Conservation (phyloP, 2,329 filamentous ascomycete species). For the Herpotrichia juniperi region DNA sequence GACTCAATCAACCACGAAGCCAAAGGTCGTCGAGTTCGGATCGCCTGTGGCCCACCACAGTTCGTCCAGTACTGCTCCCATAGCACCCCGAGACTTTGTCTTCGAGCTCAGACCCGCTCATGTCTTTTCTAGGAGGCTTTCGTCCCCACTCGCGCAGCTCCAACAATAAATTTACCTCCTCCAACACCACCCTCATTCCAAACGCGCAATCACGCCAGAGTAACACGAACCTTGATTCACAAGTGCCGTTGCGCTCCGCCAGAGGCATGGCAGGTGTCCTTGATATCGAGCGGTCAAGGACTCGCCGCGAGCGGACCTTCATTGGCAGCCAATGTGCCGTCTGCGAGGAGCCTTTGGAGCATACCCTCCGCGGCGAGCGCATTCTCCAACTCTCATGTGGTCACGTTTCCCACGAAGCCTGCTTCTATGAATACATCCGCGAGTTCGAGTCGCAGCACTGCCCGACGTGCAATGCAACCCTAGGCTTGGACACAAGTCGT, state of each 20-base stretch:
- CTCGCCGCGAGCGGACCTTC: constrained; percentile 89
- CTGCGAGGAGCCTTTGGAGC: constrained; percentile 94
- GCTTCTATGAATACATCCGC: constrained; percentile 97
- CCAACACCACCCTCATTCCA: constrained; percentile 10
- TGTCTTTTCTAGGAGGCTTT: constrained; percentile 48
- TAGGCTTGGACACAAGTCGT: constrained; percentile 90
- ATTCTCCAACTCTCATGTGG: constrained; percentile 94
- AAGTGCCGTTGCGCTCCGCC: constrained; percentile 38
- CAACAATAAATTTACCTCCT: constrained; percentile 13
- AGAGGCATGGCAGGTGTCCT: constrained; percentile 68
- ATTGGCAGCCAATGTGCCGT: constrained; percentile 94
- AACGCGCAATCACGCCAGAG: constrained; percentile 28
- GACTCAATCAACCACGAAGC: constrained; percentile 26
- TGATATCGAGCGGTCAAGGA: constrained; percentile 77
- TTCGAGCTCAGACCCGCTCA: constrained; percentile 46
- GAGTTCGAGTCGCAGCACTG: constrained; percentile 94
- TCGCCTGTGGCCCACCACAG: constrained; percentile 36
- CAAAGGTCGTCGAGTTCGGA: constrained; percentile 43
- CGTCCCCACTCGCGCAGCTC: constrained; percentile 45
- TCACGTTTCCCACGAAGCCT: constrained; percentile 98
- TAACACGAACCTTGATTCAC: constrained; percentile 31
- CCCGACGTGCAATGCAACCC: constrained; percentile 88
- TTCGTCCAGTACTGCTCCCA: constrained; percentile 31
- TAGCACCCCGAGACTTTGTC: constrained; percentile 33
- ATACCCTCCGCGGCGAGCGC: constrained; percentile 90